Base-by-base conservation (phyloP, 1,139 yeast species). In the Ogataea hybrid region DNA sequence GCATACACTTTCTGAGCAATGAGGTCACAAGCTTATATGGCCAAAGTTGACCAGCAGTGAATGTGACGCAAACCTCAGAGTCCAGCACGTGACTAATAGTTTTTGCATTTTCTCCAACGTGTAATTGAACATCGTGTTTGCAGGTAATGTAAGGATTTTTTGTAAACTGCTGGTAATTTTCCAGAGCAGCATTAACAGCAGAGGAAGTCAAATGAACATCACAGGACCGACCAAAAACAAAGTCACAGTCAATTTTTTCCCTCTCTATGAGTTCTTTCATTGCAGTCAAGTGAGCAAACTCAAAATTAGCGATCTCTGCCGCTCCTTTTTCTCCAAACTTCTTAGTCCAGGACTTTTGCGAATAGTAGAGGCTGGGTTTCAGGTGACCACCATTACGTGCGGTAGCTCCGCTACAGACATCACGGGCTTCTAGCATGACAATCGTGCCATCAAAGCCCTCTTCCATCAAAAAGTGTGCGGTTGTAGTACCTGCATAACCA, bases 331-430 rank as follows among this genome's bases (percentile, higher is more conserved):
- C 43, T 16, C 68, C 64, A 38, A 54, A 50, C 31, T 46, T 46
- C 17, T 49, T 32, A 30, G 48, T 54, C 40, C 56, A 58, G 2
- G 49, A 41, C 2, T 50, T 51, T 32, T 58, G 61, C 20, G 53
- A 44, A 34, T 63, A 48, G 33, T 61, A 62, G 28, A 53, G 58
- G 40, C 62, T 62, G 5, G 75, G 75, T 28, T 68, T 68, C 37
- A 71, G 47, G 46, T 71, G 77, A 2, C 77, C 77, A 12, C 76
- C 76, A 41, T 71, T 71, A 44, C 76, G 58, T 6, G 74, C 76
- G 6, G 73, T 68, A 7, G 76, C 77, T 14, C 75, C 75, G 2
- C 70, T 62, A 36, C 71, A 67, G 6, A 63, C 50, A 38, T 64
- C 63, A 45, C 73, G 58, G 1, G 74, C 73, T 42, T 71, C 76